Percentiles rank a stretch among this genome's conserved stretches.
phyloP scores from a whole-genome alignment of 148 eudicot genomes.

The Rhododendron henanense region DNA sequence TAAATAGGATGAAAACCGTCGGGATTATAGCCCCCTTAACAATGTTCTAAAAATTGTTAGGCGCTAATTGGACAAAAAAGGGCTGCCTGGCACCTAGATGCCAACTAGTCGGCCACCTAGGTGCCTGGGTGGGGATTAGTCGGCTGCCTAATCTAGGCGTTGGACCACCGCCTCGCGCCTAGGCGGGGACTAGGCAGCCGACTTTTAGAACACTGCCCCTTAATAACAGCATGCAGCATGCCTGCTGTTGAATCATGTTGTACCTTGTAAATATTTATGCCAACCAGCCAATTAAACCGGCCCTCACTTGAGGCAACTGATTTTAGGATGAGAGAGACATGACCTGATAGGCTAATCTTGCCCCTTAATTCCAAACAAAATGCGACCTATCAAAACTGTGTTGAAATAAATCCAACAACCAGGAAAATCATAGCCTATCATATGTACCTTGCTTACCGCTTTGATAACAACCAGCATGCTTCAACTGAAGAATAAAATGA shows the following conservation, averaged over 20 bases:
- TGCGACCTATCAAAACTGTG: not conserved
- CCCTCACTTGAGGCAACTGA: not conserved
- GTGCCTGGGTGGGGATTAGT: not conserved
- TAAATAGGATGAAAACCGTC: not conserved
- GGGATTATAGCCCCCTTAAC: not conserved
- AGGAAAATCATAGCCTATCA: not conserved
- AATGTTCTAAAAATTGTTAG: too few relatives aligned
- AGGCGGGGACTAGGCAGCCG: not conserved
- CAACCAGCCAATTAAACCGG: not conserved
- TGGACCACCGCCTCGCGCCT: not conserved
- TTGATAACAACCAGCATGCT: not conserved
- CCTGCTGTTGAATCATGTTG: not conserved
- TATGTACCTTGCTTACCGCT: not conserved
- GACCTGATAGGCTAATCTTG: not conserved
- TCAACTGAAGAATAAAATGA: not conserved
- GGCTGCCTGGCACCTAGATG: too few relatives aligned
- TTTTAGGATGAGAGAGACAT: not conserved
- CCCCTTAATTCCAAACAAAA: not conserved
- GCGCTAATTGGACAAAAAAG: not conserved
- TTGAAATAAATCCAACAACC: not conserved
- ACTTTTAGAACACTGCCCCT: too few relatives aligned
- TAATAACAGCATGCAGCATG: not conserved
- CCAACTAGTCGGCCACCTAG: not conserved
- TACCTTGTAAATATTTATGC: not conserved
- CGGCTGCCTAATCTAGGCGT: not conserved